Base-by-base conservation (phyloP, 805 yeast species). In the Candida ulmi region DNA sequence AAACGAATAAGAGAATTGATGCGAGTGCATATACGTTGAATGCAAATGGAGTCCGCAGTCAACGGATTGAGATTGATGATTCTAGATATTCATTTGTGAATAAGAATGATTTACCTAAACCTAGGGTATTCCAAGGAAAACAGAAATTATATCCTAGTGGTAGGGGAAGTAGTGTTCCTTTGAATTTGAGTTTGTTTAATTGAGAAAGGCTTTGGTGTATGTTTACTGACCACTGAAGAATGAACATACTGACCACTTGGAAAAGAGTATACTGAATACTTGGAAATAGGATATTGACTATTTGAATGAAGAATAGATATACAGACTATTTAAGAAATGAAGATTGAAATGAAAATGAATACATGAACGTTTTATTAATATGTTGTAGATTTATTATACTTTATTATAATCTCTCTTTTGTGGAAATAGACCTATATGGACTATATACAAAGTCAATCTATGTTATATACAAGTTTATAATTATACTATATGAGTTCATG, bases 71-170 rank as follows among this genome's bases (percentile, higher is more conserved):
- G 66, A 88, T 48, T 38, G 58, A 55, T 17, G 60, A 55, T 31
- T 43, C 51, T 7, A 46, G 51, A 27, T 55, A 50, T 35, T 45
- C 38, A 17, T 55, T 55, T 33, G 56, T 66, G 4, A 85, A 85
- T 57, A 71, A 74, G 15, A 61, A 65, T 32, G 83, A 87, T 18
- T 66, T 93, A 33, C 98, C 99, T 0, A 78, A 78, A 50, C 98
- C 99, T n/a, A 71, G 98, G 48, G 72, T 74, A 36, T 88, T 84
- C 54, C 78, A 74, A 38, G 84, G 80, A 4, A 72, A 72, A 35
- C 74, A 74, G 42, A 88, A 91, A 58, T 66, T 88, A 47, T 93
- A 93, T 63, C 96, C 98, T 15, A 86, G 96, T 62, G 98, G 98
- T 12, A 74, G 96, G 51, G 98, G 98, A 3, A 77, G 88, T 23